These are phyloP conservation scores for Dactylonectria estremocensis DNA, from an alignment of 2,329 filamentous ascomycete genomes.

Conservation along the genomic window DNA sequence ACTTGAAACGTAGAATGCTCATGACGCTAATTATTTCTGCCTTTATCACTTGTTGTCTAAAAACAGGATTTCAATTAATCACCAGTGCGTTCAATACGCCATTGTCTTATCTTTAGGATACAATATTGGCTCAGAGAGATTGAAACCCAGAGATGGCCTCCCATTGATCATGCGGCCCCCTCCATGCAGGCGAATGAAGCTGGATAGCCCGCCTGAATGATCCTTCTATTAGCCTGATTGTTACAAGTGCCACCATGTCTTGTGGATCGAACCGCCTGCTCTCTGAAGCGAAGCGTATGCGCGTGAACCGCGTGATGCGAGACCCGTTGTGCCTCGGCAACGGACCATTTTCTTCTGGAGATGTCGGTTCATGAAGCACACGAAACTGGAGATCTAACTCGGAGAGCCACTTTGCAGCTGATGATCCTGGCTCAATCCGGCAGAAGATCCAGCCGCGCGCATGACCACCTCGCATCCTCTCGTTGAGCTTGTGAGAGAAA, in stretches of 20 bases:
- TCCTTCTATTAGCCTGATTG: background rate
- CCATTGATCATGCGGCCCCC: background rate
- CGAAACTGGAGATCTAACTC: background rate
- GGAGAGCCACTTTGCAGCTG: background rate
- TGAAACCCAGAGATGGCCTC: background rate
- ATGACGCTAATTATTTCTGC: background rate
- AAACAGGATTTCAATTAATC: background rate
- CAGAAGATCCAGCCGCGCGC: conserved; percentile 7
- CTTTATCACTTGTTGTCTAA: background rate
- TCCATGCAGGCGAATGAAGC: background rate
- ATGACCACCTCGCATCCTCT: background rate
- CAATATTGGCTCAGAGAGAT: background rate
- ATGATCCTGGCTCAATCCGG: background rate
- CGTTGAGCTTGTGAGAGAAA: background rate
- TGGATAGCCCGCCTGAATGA: background rate
- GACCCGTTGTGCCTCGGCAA: background rate
- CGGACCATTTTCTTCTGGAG: background rate
- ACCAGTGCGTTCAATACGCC: background rate
- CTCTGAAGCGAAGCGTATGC: background rate
- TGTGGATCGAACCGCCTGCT: background rate
- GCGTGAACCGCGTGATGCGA: background rate
- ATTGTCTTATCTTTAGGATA: background rate
- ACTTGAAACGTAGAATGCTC: no score
- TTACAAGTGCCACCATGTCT: background rate
- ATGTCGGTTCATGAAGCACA: background rate